Conservation (phyloP, 768 basidiomycete species). For the Suillus paluster region DNA sequence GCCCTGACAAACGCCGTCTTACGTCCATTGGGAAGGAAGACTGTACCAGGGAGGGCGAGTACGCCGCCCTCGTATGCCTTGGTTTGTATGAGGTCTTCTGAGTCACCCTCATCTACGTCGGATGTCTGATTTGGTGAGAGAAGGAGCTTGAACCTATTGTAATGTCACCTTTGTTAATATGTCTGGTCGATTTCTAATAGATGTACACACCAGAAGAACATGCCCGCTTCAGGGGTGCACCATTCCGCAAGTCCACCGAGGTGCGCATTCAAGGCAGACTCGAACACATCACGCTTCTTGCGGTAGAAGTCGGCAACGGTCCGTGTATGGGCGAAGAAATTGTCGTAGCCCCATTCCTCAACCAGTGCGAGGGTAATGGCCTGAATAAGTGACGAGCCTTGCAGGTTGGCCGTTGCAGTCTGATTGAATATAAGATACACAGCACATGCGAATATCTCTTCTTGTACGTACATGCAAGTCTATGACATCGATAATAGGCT, state of each 20-base stretch:
- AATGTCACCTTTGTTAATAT: constrained; percentile 22
- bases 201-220: constrained; percentile 82
- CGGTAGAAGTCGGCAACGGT: constrained; percentile 76
- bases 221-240: constrained; percentile 73
- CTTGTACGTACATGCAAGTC: constrained; percentile 62
- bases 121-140: constrained; percentile 37
- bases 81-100: constrained; percentile 69
- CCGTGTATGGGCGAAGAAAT: constrained; percentile 70
- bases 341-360: constrained; percentile 74
- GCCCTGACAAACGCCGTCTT: constrained; percentile 80
- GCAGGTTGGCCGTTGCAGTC: constrained; percentile 72
- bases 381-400: constrained; percentile 67
- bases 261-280: constrained; percentile 72
- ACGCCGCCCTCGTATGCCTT: constrained; percentile 82
- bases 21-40: constrained; percentile 75
- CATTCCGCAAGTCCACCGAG: constrained; percentile 80
- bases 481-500: constrained; percentile 65
- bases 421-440: constrained; percentile 33
- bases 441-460: constrained; percentile 14
- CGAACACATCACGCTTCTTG: constrained; percentile 77
- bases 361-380: constrained; percentile 62
- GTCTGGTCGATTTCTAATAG: constrained; percentile 7
- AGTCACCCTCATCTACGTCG: constrained; percentile 58
- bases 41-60: constrained; percentile 86
- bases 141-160: constrained; percentile 71